Base-by-base conservation (phyloP, 371 early-diverging fungal species). In the Mucor indicus region DNA sequence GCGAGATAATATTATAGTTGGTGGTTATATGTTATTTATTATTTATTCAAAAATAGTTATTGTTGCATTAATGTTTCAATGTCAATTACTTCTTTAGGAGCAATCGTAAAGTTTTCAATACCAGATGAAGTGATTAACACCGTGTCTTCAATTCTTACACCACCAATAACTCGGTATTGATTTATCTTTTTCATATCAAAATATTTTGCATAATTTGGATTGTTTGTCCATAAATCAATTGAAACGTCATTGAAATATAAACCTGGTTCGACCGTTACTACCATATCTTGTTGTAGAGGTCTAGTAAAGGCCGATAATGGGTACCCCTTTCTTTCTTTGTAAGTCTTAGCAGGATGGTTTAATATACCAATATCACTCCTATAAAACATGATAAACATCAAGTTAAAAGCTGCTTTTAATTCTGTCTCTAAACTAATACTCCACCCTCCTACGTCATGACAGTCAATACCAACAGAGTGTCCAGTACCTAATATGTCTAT, bases 191-290 rank as follows among this genome's bases (percentile, higher is more conserved):
- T 81, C 57, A 83, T 61, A 63, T 91, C 75, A 47, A 95, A 76
- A 47, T 66, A 89, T 54, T 74, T 49, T 35, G 77, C 62, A 24
- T 78, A 63, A 1, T 64, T 67, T 5, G 85, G 81, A 57, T 77
- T 66, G 22, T 71, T 60, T 50, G 62, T 62, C 53, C 80, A 80
- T 5, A 67, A 60, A 19, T 67, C 50, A 1, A 85, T 62, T 36
- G 72, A 63, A 3, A 64, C 60, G 23, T 76, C 71, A 44, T 83
- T 80, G 57, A 85, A 85, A 46, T 85, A 85, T 12, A 82, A 54
- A 0, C 96, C 96, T 8, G 96, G 96, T 65, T 96, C 96, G 15
- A 94, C 91, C 2, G 96, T 96, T 16, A 96, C 77, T 9, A 86
- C 86, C 89, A 94, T 93, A 36, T 88, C 83, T 4, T 81, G 58